Evolutionary conservation across 192 early-diverging fungal genomes (phyloP).

Genomic region (Coemansia aciculifera): DNA sequence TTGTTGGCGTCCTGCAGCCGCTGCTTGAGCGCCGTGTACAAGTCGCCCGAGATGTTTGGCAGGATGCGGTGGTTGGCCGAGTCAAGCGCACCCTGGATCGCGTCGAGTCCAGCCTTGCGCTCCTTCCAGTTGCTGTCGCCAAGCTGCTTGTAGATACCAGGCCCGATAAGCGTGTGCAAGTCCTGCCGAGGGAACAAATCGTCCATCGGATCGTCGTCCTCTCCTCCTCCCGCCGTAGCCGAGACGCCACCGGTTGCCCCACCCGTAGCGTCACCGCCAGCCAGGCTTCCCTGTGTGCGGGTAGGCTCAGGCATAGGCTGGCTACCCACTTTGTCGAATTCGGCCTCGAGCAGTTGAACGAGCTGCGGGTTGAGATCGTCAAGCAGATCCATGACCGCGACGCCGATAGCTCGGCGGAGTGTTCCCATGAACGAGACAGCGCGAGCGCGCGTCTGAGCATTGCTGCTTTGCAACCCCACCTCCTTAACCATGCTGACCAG

Average conservation of each 20-base stretch:
- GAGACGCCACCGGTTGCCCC: neutral
- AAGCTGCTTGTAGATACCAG: slow-evolving; percentile 58
- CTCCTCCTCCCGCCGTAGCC: slow-evolving; percentile 2
- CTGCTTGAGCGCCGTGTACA: slow-evolving; percentile 76
- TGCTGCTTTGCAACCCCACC: slow-evolving; percentile 74
- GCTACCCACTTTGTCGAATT: slow-evolving; percentile 86
- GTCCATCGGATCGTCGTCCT: slow-evolving; percentile 65
- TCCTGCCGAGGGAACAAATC: slow-evolving; percentile 89
- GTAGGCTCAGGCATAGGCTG: slow-evolving; percentile 51
- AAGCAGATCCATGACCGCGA: slow-evolving; percentile 77
- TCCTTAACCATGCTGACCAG: slow-evolving; percentile 86
- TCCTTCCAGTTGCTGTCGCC: slow-evolving; percentile 87
- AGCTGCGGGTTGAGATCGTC: slow-evolving; percentile 84
- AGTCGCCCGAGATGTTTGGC: slow-evolving; percentile 72
- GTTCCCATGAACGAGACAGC: slow-evolving; percentile 81
- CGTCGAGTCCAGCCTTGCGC: slow-evolving; percentile 89
- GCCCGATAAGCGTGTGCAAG: slow-evolving; percentile 63
- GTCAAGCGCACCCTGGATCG: slow-evolving; percentile 72
- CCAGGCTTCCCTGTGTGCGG: slow-evolving; percentile 34
- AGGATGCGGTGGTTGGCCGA: slow-evolving; percentile 79
- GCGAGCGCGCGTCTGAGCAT: slow-evolving; percentile 76
- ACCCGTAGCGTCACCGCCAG: neutral
- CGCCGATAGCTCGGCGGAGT: slow-evolving; percentile 78
- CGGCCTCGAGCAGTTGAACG: slow-evolving; percentile 82
- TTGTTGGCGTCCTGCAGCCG: slow-evolving; percentile 91